A percentile compares a stretch with the other conserved stretches of the same genome.
Conservation (phyloP, 2,329 filamentous ascomycete genomes). For the Dothiorella sarmentorum region DNA sequence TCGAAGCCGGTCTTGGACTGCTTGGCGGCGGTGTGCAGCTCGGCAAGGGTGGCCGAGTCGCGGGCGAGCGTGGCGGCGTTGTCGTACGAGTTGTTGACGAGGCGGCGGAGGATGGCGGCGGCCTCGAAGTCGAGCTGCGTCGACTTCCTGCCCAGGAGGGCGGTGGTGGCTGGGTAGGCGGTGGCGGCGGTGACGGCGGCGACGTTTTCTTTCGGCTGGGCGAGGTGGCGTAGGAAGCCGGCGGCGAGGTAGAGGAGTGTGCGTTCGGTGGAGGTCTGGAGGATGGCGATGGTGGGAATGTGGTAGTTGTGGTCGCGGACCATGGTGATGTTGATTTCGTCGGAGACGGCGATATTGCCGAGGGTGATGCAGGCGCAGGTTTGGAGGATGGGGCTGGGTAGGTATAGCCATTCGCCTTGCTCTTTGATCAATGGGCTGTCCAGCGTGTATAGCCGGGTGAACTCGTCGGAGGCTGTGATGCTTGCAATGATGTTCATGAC, state of each 20-base stretch:
- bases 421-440: slow-evolving; percentile 29
- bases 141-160: not conserved
- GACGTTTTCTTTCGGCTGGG: slow-evolving; percentile 32
- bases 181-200: not conserved
- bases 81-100: slow-evolving; percentile 23
- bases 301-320: slow-evolving; percentile 33
- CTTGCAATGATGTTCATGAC: slow-evolving; percentile 18
- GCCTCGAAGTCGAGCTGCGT: slow-evolving; percentile 38
- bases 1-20: slow-evolving; percentile 16
- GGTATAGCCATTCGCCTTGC: slow-evolving; percentile 9
- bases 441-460: slow-evolving; percentile 28
- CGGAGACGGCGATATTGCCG: slow-evolving; percentile 38
- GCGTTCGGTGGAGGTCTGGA: slow-evolving; percentile 26
- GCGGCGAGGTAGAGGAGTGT: slow-evolving; percentile 35
- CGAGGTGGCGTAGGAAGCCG: slow-evolving; percentile 36
- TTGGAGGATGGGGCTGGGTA: slow-evolving; percentile 27
- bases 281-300: slow-evolving; percentile 28
- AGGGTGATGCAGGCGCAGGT: slow-evolving; percentile 37
- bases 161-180: not conserved
- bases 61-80: not conserved
- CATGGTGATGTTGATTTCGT: slow-evolving; percentile 33
- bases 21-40: not conserved
- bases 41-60: not conserved
- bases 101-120: slow-evolving; percentile 42
- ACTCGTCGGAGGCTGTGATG: slow-evolving; percentile 34